Conservation (phyloP, 2,329 filamentous ascomycete species). For the Pseudovirgaria hyperparasitica region DNA sequence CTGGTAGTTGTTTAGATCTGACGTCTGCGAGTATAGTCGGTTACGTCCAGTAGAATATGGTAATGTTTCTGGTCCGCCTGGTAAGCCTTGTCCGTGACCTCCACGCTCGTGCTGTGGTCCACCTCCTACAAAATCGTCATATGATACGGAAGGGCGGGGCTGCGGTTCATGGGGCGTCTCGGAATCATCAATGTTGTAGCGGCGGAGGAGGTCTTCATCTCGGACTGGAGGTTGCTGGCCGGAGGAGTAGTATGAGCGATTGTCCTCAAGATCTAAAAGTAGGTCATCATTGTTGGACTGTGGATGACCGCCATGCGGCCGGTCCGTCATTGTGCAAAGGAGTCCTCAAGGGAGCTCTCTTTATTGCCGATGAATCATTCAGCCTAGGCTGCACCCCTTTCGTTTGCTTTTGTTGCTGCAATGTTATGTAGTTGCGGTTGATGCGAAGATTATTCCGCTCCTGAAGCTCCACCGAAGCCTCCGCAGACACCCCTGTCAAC, state of each 20-base stretch:
- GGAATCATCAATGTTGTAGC: constrained; percentile 57
- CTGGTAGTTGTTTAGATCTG: constrained; percentile 76
- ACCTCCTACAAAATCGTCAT: constrained; percentile 85
- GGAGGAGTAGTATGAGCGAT: constrained; percentile 57
- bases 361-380: no score
- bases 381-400: no score
- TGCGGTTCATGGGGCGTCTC: constrained; percentile 47
- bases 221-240: constrained; percentile 68
- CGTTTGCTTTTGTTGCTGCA: no score
- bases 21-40: constrained; percentile 57
- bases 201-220: constrained; percentile 67
- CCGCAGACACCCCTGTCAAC: no score
- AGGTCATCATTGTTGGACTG: constrained; percentile 35
- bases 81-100: no score
- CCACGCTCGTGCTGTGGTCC: constrained; percentile 35
- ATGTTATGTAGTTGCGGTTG: no score
- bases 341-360: no score
- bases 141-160: constrained; percentile 74
- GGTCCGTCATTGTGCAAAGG: constrained; percentile 40
- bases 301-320: constrained; percentile 40
- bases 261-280: constrained; percentile 61
- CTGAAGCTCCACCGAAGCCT: no score
- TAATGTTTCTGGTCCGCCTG: constrained; percentile 28
- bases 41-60: constrained; percentile 24
- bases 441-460: no score